These are phyloP conservation scores for Coelastrella sp. DNA, from an alignment of 139 green algal genomes.

Conservation along the genomic window DNA sequence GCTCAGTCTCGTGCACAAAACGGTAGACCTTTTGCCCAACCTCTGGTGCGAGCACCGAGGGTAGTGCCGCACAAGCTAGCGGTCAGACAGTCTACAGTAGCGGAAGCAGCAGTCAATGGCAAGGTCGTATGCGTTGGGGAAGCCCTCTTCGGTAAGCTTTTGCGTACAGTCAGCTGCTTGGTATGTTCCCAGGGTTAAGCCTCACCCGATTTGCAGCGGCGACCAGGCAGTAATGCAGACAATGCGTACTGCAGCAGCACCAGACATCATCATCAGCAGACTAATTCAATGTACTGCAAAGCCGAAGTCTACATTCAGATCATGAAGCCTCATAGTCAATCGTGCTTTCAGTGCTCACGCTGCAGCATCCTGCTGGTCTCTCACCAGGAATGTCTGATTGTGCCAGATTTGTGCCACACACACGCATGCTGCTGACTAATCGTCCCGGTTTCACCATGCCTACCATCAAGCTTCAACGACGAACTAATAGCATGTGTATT, in stretches of 20 bases:
- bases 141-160: constrained; percentile 73
- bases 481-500: too few species aligned
- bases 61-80: neutral
- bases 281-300: too few species aligned
- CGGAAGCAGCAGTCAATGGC: neutral
- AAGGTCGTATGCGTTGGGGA: constrained; percentile 77
- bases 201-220: neutral
- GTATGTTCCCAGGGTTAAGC: neutral
- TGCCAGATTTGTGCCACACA: neutral
- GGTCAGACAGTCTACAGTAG: neutral
- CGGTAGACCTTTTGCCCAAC: neutral
- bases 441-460: neutral
- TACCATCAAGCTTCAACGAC: too few species aligned
- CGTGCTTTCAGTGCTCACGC: neutral
- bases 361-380: neutral
- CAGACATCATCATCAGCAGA: too few species aligned
- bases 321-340: too few species aligned
- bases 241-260: neutral
- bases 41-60: neutral
- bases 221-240: neutral
- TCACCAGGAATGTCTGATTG: neutral
- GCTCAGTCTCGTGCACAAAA: neutral
- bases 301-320: too few species aligned
- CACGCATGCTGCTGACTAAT: neutral
- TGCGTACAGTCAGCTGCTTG: neutral